Conservation (phyloP, 2,329 filamentous ascomycete genomes). For the Pseudocercospora vitis region DNA sequence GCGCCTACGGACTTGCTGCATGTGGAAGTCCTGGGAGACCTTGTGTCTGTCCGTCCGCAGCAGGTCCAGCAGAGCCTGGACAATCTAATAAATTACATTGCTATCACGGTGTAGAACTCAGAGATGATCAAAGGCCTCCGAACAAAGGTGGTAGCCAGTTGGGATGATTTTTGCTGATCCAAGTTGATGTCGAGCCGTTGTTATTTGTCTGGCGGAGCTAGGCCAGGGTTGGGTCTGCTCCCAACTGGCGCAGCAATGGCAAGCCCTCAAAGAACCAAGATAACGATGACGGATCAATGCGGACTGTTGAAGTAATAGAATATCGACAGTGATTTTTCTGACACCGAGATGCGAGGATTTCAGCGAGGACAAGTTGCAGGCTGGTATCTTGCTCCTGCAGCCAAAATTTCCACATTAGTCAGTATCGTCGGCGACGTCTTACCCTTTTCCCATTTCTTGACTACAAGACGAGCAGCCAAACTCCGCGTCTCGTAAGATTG, state of each 20-base stretch:
- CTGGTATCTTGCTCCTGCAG: no score
- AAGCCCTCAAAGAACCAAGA: not conserved
- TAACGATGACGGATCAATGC: not conserved
- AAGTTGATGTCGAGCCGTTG: not conserved
- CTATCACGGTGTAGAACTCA: not conserved
- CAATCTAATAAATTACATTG: not conserved
- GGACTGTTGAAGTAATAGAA: not conserved
- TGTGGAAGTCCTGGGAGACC: not conserved
- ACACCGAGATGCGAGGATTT: not conserved
- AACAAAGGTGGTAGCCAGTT: not conserved
- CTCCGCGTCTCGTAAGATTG: no score
- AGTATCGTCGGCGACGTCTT: no score
- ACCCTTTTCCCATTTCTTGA: no score
- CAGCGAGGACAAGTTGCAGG: not conserved
- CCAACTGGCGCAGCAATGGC: slow-evolving; percentile 5
- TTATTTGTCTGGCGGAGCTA: slow-evolving; percentile 1
- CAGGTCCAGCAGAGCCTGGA: slow-evolving; percentile 2
- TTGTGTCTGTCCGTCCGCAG: slow-evolving; percentile 5
- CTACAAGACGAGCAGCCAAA: no score
- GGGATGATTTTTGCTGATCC: not conserved
- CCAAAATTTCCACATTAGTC: no score
- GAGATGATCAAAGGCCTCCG: not conserved
- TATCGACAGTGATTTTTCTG: not conserved
- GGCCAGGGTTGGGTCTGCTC: slow-evolving; percentile 1
- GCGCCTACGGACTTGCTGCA: slow-evolving; percentile 8